Conservation (phyloP, 768 basidiomycete genomes). For the Lactarius vividus region DNA sequence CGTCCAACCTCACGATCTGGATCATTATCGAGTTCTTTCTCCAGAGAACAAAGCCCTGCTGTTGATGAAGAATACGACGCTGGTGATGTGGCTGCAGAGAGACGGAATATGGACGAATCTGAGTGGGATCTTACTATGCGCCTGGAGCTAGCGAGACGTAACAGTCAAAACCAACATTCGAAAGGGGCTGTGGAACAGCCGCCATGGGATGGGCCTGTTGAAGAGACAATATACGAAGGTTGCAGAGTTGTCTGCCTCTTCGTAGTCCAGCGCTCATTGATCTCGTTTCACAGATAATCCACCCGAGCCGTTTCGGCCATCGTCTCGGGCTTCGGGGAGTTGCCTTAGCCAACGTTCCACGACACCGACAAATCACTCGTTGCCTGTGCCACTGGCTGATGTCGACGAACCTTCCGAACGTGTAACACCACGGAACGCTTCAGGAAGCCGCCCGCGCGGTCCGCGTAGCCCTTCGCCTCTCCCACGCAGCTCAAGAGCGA, state of each 20-base stretch:
- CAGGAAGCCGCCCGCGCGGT: slow-evolving; percentile 63
- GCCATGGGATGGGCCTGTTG: slow-evolving; percentile 46
- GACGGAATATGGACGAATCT: slow-evolving; percentile 54
- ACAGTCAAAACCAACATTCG: slow-evolving; percentile 73
- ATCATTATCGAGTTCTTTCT: slow-evolving; percentile 42
- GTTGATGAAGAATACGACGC: slow-evolving; percentile 47
- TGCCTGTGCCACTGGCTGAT: slow-evolving; percentile 42
- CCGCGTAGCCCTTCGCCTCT: slow-evolving; percentile 75
- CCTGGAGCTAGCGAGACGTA: slow-evolving; percentile 78
- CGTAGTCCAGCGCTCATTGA: slow-evolving; percentile 8
- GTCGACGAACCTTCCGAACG: slow-evolving; percentile 42
- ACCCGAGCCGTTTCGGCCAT: slow-evolving; percentile 51
- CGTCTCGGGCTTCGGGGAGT: slow-evolving; percentile 51
- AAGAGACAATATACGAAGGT: slow-evolving; percentile 82
- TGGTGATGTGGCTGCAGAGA: slow-evolving; percentile 33
- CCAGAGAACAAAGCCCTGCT: slow-evolving; percentile 42
- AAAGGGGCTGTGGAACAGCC: slow-evolving; percentile 40
- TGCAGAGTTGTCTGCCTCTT: slow-evolving; percentile 26
- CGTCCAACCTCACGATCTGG: slow-evolving; percentile 21
- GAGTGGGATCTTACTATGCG: slow-evolving; percentile 76
- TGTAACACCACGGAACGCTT: slow-evolving; percentile 46
- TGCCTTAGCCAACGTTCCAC: slow-evolving; percentile 43
- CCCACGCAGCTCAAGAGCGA: slow-evolving; percentile 46
- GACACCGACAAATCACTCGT: slow-evolving; percentile 41
- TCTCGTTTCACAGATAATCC: slow-evolving; percentile 50